These are phyloP conservation scores for Rutidosis leptorrhynchoides DNA, from an alignment of 129 eudicot genomes.

Conservation along the genomic window DNA sequence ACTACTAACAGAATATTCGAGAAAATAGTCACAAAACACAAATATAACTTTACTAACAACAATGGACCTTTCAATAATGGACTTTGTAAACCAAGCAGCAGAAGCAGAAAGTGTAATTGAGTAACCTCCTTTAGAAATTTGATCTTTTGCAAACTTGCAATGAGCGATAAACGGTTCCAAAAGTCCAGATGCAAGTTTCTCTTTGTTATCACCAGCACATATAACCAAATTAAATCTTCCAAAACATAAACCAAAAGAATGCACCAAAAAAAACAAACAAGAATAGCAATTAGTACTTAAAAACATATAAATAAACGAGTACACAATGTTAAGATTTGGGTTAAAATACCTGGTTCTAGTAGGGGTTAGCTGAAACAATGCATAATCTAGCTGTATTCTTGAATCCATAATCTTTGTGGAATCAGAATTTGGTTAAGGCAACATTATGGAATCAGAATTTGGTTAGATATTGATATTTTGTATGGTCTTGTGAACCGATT, in stretches of 20 bases:
- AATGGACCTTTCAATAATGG: slow-evolving; percentile 58
- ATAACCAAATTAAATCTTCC: slow-evolving; percentile 79
- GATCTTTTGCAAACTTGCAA: slow-evolving; percentile 62
- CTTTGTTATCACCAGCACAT: slow-evolving; percentile 67
- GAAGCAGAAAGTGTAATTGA: slow-evolving; percentile 62
- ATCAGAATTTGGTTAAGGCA: background rate
- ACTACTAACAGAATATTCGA: slow-evolving; percentile 12
- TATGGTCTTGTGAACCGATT: slow-evolving; percentile 6
- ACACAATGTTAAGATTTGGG: background rate
- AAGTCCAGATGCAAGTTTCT: slow-evolving; percentile 82
- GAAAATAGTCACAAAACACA: background rate
- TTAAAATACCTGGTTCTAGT: slow-evolving; percentile 75
- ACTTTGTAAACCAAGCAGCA: slow-evolving; percentile 81
- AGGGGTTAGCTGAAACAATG: slow-evolving; percentile 82
- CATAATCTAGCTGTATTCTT: slow-evolving; percentile 55
- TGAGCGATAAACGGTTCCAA: slow-evolving; percentile 68
- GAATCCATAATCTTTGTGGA: slow-evolving; percentile 52
- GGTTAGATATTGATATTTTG: slow-evolving; percentile 25
- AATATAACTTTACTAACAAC: slow-evolving; percentile 8
- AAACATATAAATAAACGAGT: background rate
- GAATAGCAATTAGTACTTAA: background rate
- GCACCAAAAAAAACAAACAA: background rate
- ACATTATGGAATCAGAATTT: slow-evolving; percentile 9
- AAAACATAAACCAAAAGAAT: slow-evolving; percentile 3
- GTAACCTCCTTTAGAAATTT: slow-evolving; percentile 78